Evolutionary conservation across 352 stramenopile genomes (phyloP), one percentile per base, ranked within the genome.

Genomic region (Discostella stelligera): DNA sequence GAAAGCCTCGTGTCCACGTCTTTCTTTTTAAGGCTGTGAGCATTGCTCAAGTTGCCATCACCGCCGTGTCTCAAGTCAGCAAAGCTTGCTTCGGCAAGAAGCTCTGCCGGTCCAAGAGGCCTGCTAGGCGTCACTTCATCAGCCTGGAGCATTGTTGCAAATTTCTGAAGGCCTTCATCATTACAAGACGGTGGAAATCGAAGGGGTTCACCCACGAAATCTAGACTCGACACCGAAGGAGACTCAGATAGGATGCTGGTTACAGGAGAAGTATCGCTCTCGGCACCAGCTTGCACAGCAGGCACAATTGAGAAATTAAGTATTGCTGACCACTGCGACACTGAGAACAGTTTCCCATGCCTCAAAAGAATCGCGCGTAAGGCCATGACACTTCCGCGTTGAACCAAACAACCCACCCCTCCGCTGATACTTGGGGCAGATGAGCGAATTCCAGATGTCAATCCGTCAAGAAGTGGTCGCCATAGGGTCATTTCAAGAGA

Each of bases 11-110:
- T 71, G 44, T 81, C 73, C 25, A 50, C 55, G 68, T 82, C 80
- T 70, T 90, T 91, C 44, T 90, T 90, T 13, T 86, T 80, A 32
- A 92, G 81, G 46, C 76, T 83, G 55, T 90, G 83, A 53, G 85
- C 89, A 73, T 86, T 78, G 62, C 84, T 88, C 53, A 94, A 60
- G 77, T 94, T 82, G 10, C 85, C 89, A 58, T 90, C 85, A 44
- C 88, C 88, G 14, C 89, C 86, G 68, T 94, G 87, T 58, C 85
- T 74, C 62, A 94, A 78, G 72, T 92, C 89, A 21, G 86, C 84
- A 79, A 94, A 94, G 62, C 86, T 92, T 18, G 89, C 89, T 70
- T 94, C 89, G 1, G 92, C 78, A 8, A 94, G 61, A 0, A 94
- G 74, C 81, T 94, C 89, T 75, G 85, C 77, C 30, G 64, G 69